A percentile compares a stretch with the other conserved stretches of the same genome.
Conservation (phyloP, 108 stramenopile species). For the Seminavis robusta region DNA sequence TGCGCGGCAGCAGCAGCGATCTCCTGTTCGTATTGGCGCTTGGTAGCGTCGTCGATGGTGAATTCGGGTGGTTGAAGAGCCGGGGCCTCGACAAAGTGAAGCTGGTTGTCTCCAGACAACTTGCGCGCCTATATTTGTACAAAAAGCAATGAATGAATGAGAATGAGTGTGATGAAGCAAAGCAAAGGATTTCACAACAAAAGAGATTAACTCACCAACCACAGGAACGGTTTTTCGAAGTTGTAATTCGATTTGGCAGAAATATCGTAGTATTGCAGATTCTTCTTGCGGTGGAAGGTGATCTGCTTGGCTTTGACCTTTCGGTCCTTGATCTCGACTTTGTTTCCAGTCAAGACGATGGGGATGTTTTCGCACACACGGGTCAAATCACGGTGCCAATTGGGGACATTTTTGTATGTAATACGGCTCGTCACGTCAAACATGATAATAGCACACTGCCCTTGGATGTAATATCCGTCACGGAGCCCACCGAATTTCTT, state of each 20-base stretch:
- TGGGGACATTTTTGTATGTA: conserved; percentile 99
- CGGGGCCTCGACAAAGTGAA: conserved; percentile 97
- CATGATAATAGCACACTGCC: conserved; percentile 99
- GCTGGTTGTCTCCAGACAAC: conserved; percentile 94
- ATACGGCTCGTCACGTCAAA: conserved; percentile 96
- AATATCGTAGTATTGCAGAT: conserved; percentile 99
- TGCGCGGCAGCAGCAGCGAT: conserved; percentile 87
- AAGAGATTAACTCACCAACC: no score
- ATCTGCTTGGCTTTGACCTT: conserved; percentile 99
- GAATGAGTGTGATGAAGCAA: no score
- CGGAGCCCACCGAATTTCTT: conserved; percentile 97
- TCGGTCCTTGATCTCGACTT: conserved; percentile 99
- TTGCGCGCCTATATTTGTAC: no score
- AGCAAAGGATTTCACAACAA: no score
- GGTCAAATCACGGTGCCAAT: conserved; percentile 99
- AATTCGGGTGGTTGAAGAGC: conserved; percentile 97
- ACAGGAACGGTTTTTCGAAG: conserved; percentile 99
- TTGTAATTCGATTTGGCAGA: conserved; percentile 99
- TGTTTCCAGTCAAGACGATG: conserved; percentile 98
- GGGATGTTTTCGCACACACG: conserved; percentile 99
- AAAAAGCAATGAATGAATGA: no score
- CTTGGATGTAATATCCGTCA: conserved; percentile 98
- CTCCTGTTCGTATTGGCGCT: conserved; percentile 85
- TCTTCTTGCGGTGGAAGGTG: conserved; percentile 99
- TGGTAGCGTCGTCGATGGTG: conserved; percentile 84